A percentile compares a stretch with the other conserved stretches of the same genome.
Evolutionary conservation across 768 basidiomycete genomes (phyloP).

Genomic region (Auriscalpium orientale): DNA sequence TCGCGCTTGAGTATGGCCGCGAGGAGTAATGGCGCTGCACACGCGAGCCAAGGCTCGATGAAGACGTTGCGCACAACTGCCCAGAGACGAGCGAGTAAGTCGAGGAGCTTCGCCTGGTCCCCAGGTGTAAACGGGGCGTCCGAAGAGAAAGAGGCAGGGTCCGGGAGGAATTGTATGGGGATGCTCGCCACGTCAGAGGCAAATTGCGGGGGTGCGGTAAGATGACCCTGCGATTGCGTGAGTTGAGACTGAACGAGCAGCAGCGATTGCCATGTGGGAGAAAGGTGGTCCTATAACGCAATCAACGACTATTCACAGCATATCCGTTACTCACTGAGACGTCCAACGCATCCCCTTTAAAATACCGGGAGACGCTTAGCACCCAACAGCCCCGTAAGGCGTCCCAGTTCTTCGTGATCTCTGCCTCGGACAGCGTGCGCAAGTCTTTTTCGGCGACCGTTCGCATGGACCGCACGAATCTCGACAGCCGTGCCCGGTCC

Average conservation of each 20-base stretch:
- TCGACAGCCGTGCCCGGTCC: not conserved
- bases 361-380: not conserved
- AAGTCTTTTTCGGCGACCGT: not conserved
- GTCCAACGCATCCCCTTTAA: not conserved
- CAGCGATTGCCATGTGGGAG: slow-evolving; percentile 46
- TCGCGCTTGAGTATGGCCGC: not conserved
- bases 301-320: not conserved
- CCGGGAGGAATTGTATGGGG: not conserved
- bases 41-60: not conserved
- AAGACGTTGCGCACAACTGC: not conserved
- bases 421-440: not conserved
- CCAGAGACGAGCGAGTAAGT: not conserved
- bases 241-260: slow-evolving; percentile 41
- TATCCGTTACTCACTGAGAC: not conserved
- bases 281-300: not conserved
- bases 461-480: not conserved
- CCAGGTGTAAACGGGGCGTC: not conserved
- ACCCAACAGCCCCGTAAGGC: not conserved
- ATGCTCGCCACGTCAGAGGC: slow-evolving; percentile 26
- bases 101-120: not conserved
- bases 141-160: not conserved
- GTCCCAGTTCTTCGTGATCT: not conserved
- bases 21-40: not conserved
- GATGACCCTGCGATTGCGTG: slow-evolving; percentile 30
- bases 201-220: slow-evolving; percentile 28